phyloP scores from a whole-genome alignment of 2,329 filamentous ascomycete genomes.

The Fusarium sp. region DNA sequence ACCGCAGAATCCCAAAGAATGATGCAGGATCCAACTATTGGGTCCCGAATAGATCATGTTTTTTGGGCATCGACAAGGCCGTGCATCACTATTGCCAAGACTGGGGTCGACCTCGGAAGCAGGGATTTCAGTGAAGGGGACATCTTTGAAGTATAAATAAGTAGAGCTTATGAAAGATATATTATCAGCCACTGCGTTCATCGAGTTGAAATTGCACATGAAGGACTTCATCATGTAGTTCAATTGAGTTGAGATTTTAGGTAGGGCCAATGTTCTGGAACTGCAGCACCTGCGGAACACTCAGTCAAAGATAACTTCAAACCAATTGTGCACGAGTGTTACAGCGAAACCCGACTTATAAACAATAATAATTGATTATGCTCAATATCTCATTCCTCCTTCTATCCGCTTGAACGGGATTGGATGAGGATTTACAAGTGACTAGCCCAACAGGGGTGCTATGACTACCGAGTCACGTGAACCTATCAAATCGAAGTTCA shows the following conservation, averaged over 20 bases:
- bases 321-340: background rate
- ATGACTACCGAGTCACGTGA: conserved; percentile 36
- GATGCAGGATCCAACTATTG: conserved; percentile 8
- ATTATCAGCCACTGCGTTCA: background rate
- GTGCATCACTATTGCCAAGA: conserved; percentile 26
- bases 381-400: conserved; percentile 1
- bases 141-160: background rate
- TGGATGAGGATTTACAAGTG: background rate
- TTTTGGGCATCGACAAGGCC: conserved; percentile 23
- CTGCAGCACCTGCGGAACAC: background rate
- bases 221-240: background rate
- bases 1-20: background rate
- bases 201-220: background rate
- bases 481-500: conserved; percentile 33
- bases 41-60: background rate
- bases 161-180: background rate
- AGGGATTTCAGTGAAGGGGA: background rate
- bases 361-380: background rate
- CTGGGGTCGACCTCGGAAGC: background rate
- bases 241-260: background rate
- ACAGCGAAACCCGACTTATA: background rate
- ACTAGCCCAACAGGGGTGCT: background rate
- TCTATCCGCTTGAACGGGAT: conserved; percentile 1
- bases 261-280: background rate
- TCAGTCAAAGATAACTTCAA: background rate